Evolutionary conservation across 805 yeast genomes (phyloP).

Genomic region (Maudiozyma bulderi): DNA sequence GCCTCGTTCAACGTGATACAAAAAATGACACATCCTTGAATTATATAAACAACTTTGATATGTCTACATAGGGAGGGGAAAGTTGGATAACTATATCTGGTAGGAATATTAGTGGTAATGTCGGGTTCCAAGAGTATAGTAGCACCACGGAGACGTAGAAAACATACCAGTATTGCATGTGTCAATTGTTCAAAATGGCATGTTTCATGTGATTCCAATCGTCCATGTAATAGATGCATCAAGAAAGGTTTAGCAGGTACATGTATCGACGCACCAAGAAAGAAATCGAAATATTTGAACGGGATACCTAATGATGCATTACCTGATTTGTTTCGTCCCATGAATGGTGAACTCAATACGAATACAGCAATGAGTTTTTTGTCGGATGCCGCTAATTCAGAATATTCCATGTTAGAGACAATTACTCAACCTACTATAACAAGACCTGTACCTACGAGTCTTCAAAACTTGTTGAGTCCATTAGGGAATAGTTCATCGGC

Average conservation of each 20-base stretch:
- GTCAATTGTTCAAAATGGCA: conserved; percentile 85
- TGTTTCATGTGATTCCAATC: conserved; percentile 74
- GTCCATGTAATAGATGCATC: conserved; percentile 78
- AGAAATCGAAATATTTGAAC: conserved; percentile 67
- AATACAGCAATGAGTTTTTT: conserved; percentile 31
- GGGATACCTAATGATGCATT: conserved; percentile 40
- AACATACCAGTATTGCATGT: conserved; percentile 81
- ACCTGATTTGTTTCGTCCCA: conserved; percentile 6
- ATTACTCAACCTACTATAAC: conserved; percentile 40
- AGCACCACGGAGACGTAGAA: conserved; percentile 26
- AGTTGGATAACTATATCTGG: background rate
- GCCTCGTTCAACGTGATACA: background rate
- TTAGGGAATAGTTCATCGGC: background rate
- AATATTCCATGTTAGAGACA: conserved; percentile 58
- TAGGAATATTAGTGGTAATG: no score
- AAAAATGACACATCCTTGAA: background rate
- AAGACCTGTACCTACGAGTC: background rate
- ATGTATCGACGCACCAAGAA: conserved; percentile 86
- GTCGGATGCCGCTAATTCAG: conserved; percentile 65
- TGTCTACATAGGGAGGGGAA: background rate
- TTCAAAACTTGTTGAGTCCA: background rate
- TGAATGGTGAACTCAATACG: background rate
- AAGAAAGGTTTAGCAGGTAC: conserved; percentile 54
- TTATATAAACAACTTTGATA: no score
- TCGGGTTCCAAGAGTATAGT: background rate